Percentiles rank a stretch among this genome's conserved stretches.
phyloP scores from a whole-genome alignment of 306 rosid genomes.

The Coriaria nepalensis region DNA sequence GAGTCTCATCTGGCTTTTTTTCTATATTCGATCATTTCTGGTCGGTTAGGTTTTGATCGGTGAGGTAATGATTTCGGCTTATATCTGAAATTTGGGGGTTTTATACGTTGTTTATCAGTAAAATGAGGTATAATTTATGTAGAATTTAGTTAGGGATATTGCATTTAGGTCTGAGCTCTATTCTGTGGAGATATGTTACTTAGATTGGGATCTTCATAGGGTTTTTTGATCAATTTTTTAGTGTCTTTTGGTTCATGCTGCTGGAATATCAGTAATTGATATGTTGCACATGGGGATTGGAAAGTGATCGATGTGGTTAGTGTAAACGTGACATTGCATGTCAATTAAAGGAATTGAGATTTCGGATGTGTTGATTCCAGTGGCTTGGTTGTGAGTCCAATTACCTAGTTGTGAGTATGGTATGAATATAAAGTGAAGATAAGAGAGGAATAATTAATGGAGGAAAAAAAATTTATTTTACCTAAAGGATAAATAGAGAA shows the following conservation, averaged over 20 bases:
- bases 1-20: slow-evolving; percentile 16
- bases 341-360: not conserved
- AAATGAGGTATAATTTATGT: not conserved
- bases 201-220: slow-evolving; percentile 9
- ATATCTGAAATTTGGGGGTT: not conserved
- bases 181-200: not conserved
- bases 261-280: not conserved
- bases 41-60: slow-evolving; percentile 23
- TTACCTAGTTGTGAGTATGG: too few relatives aligned
- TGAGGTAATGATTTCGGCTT: slow-evolving; percentile 5
- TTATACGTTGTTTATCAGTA: not conserved
- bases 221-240: slow-evolving; percentile 1
- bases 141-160: not conserved
- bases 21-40: slow-evolving; percentile 1
- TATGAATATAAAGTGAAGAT: too few relatives aligned
- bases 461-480: too few relatives aligned
- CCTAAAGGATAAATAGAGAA: too few relatives aligned
- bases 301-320: not conserved
- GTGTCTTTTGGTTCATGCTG: not conserved
- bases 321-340: slow-evolving; percentile 1
- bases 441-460: too few relatives aligned
- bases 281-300: slow-evolving; percentile 3
- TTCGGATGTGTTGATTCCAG: too few relatives aligned
- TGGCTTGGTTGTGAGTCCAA: too few relatives aligned
- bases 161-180: slow-evolving; percentile 14